Evolutionary conservation across 2,329 filamentous ascomycete species (phyloP).

Genomic region (Drechslerella dactyloides): DNA sequence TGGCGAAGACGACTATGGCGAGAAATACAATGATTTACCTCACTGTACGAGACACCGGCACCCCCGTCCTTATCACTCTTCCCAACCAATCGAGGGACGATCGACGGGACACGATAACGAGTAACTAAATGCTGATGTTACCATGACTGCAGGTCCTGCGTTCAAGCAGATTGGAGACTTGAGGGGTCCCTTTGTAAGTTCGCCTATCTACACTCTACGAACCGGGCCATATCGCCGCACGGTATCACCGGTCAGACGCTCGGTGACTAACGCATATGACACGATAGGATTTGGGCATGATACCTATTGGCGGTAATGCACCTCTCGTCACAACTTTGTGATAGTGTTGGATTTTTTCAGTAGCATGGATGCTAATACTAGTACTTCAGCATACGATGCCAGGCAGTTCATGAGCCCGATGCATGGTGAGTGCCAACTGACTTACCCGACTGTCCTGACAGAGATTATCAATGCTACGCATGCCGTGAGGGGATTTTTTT

Average conservation of each 20-base stretch:
- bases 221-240: background rate
- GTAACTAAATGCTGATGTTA: too few species aligned
- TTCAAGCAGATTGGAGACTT: conserved; percentile 82
- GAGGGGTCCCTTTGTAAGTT: conserved; percentile 67
- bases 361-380: conserved; percentile 14
- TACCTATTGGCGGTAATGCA: conserved; percentile 76
- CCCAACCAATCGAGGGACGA: conserved; percentile 10
- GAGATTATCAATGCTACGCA: background rate
- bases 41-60: conserved; percentile 26
- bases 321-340: conserved; percentile 35
- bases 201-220: background rate
- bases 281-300: conserved; percentile 81
- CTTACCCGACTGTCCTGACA: background rate
- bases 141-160: conserved; percentile 69
- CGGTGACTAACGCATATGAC: conserved; percentile 15
- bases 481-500: background rate
- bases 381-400: conserved; percentile 69
- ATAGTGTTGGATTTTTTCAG: conserved; percentile 1
- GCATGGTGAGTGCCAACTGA: conserved; percentile 63
- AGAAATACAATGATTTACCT: conserved; percentile 71
- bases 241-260: conserved; percentile 26
- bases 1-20: conserved; percentile 73
- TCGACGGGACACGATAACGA: conserved; percentile 54
- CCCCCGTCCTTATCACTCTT: background rate
- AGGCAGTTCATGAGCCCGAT: conserved; percentile 75